Base-by-base conservation (phyloP, 2,329 filamentous ascomycete genomes). In the Thielaviopsis punctulata region DNA sequence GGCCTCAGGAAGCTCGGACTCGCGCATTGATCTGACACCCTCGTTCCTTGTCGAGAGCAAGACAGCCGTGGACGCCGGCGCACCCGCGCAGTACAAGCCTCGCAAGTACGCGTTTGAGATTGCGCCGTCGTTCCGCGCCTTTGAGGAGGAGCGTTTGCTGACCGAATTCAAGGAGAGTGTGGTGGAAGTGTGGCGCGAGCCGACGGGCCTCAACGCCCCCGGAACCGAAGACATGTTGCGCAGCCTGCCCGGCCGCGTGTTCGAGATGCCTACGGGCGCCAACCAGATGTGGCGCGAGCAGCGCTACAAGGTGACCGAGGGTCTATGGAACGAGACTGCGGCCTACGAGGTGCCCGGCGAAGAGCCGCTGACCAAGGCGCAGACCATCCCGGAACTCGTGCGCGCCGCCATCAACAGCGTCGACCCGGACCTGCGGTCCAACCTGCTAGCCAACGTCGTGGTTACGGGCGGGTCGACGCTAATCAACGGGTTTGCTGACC, bases 81-180 rank as follows among this genome's bases (percentile, higher is more conserved):
- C 84, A 9, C 78, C 88, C 1, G 75, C 88, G 2, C 83, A 93
- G 65, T 86, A 82, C 41, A 80, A 76, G 48, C 81, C 86, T 65
- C 82, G 79, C 59, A 77, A 77, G 39, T 94, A 87, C 63, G 65
- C 73, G 62, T 72, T 73, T 64, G 61, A 75, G 60, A 70, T 82
- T 56, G 66, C 69, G 59, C 74, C 78, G 24, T 88, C 85, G 1
- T 96, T 89, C 75, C 80, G 84, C 55, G 71, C 73, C 18, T 82
- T 90, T 58, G 82, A 96, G 67, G 89, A 98, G 70, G 92, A 96
- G 65, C 85, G 90, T 51, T 82, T 95, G 43, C 70, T 98, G 53
- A 88, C 86, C 36, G 88, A 95, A 64, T 98, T 94, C 77, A 98
- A 98, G 70, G 93, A 98, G 69, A 93, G 85, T 18, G 87, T 95